Conservation (phyloP, 1,139 yeast genomes). For the Kodamaea alishanica region DNA sequence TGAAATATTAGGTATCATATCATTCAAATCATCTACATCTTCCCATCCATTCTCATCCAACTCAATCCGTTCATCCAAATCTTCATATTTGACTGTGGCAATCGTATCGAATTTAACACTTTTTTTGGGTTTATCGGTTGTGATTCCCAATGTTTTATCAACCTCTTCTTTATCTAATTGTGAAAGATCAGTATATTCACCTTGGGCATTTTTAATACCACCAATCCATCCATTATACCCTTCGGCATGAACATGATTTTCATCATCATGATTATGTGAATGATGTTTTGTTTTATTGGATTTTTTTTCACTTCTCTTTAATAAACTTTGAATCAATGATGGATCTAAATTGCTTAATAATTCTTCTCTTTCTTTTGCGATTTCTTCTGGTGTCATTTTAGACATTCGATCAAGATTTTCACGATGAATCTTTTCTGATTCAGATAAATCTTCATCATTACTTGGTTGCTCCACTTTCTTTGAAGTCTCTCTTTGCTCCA, state of each 20-base stretch:
- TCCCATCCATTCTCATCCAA: conserved; percentile 41
- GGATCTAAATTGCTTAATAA: conserved; percentile 68
- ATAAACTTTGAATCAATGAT: conserved; percentile 55
- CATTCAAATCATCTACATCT: conserved; percentile 36
- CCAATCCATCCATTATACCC: conserved; percentile 76
- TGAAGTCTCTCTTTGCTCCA: conserved; percentile 4
- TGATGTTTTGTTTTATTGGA: conserved; percentile 9
- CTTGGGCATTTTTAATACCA: conserved; percentile 44
- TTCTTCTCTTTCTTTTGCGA: conserved; percentile 63
- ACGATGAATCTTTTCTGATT: conserved; percentile 68
- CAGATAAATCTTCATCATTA: conserved; percentile 34
- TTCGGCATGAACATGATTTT: conserved; percentile 50
- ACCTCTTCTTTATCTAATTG: conserved; percentile 39
- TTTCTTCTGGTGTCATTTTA: conserved; percentile 64
- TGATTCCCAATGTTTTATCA: conserved; percentile 36
- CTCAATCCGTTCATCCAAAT: conserved; percentile 23
- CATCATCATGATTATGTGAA: conserved; percentile 13
- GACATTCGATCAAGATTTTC: conserved; percentile 68
- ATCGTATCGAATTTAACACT: conserved; percentile 42
- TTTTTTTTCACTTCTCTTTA: conserved; percentile 37
- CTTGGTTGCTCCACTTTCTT: no score
- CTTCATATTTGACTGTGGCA: conserved; percentile 40
- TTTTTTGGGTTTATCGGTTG: conserved; percentile 17
- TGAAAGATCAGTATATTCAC: conserved; percentile 27
- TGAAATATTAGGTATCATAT: conserved; percentile 20